Percentiles rank a stretch among this genome's conserved stretches.
phyloP scores from a whole-genome alignment of 1,284 basidiomycete species.

The Amylostereum chailletii region DNA sequence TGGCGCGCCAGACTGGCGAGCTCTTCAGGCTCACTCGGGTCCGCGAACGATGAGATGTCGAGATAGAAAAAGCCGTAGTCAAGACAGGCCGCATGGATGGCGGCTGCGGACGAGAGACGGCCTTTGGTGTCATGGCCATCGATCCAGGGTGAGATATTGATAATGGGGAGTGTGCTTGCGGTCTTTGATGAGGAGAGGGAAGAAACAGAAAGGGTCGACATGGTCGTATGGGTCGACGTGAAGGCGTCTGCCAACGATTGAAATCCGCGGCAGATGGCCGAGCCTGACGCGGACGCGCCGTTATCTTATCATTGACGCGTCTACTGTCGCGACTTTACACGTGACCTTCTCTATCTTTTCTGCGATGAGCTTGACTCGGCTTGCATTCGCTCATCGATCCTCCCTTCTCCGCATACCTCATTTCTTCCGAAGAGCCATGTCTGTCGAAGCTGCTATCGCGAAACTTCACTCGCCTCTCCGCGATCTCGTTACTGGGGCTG shows the following conservation, averaged over 20 bases:
- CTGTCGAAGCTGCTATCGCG: conserved; percentile 41
- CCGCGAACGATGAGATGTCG: conserved; percentile 50
- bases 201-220: not conserved
- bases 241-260: no score
- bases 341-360: no score
- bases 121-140: conserved; percentile 24
- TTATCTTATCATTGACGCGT: no score
- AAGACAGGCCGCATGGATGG: conserved; percentile 66
- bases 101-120: conserved; percentile 40
- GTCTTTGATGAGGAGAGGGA: conserved; percentile 1
- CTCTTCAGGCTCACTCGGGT: conserved; percentile 54
- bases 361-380: conserved; percentile 6
- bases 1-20: conserved; percentile 52
- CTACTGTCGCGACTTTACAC: no score
- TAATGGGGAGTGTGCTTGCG: conserved; percentile 20
- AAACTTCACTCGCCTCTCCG: conserved; percentile 46
- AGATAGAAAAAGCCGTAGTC: conserved; percentile 86
- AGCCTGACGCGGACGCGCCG: no score
- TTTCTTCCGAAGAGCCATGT: conserved; percentile 37
- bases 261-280: no score
- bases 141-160: conserved; percentile 47
- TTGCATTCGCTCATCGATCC: conserved; percentile 3
- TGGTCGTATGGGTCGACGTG: not conserved
- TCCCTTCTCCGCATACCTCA: not conserved
- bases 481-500: conserved; percentile 46